Base-by-base conservation (phyloP, 1,139 yeast species). In the Nakaseomyces sp. region DNA sequence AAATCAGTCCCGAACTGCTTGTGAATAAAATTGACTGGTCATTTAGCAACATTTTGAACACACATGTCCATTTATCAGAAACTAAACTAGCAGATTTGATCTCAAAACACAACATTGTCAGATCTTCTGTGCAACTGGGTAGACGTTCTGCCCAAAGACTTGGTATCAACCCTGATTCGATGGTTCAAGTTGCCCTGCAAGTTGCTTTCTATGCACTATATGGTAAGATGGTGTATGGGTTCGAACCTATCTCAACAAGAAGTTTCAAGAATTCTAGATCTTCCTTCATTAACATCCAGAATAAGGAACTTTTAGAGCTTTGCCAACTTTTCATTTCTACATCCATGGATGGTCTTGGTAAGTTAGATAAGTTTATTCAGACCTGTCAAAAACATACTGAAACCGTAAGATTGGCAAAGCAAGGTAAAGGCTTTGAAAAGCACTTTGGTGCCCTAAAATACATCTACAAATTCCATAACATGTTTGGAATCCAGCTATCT, bases 191-290 rank as follows among this genome's bases (percentile, higher is more conserved):
- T 30, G 74, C 81, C 32, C 68, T 82, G 48, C 91, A 82, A 60
- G 72, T 82, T 32, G 77, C 89, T 1, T 77, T 81, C 58, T 82
- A 80, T 62, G 81, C 88, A 0, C 62, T 83, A 30, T 83, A 83
- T 53, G 93, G 93, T 3, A 76, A 72, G 52, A 67, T 79, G 57
- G 77, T 77, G 6, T 78, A 81, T 46, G 73, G 86, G 1, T 69
- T 79, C 47, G 93, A 83, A 57, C 89, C 89, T 1, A 77, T 82
- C 12, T 78, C 87, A 8, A 82, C 89, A 1, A 69, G 91, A 50
- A 71, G 71, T 50, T 83, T 81, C 61, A 70, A 69, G 48, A 80
- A 80, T 58, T 72, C 87, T 3, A 71, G 91, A 54, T 80, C 88
- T 0, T 86, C 81, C 50, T 71, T 81, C 37, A 70, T 81, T 33